phyloP scores from a whole-genome alignment of 441 rosid genomes.

The Corymbia citriodora region DNA sequence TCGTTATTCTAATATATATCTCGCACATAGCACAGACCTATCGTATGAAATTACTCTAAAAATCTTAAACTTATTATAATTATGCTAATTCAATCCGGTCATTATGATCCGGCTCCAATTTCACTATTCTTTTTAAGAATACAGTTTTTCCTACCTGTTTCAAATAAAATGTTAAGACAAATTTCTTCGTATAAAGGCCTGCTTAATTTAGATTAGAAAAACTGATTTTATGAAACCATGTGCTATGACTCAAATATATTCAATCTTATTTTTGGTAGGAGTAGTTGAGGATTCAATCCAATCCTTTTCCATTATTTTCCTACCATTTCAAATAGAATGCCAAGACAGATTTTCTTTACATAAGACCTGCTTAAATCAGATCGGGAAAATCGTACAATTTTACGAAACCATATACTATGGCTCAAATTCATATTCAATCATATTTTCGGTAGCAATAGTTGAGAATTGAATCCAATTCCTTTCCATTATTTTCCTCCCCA shows the following conservation, averaged over 20 bases:
- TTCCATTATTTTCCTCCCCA: not conserved
- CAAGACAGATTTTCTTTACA: not conserved
- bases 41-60: not conserved
- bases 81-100: accelerated
- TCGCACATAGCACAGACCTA: not conserved
- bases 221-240: not conserved
- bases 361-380: not conserved
- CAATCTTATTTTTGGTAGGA: not conserved
- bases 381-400: not conserved
- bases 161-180: not conserved
- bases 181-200: not conserved
- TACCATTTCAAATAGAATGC: not conserved
- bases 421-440: accelerated
- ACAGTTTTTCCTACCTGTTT: not conserved
- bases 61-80: accelerated
- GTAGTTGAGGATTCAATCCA: not conserved
- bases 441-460: too few species aligned
- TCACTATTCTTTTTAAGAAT: not conserved
- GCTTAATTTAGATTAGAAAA: not conserved
- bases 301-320: not conserved
- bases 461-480: not conserved
- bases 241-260: not conserved
- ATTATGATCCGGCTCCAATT: not conserved
- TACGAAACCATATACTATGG: not conserved
- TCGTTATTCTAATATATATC: not conserved